Conservation (phyloP, 192 early-diverging fungal species). For the Ambispora gerdemannii region DNA sequence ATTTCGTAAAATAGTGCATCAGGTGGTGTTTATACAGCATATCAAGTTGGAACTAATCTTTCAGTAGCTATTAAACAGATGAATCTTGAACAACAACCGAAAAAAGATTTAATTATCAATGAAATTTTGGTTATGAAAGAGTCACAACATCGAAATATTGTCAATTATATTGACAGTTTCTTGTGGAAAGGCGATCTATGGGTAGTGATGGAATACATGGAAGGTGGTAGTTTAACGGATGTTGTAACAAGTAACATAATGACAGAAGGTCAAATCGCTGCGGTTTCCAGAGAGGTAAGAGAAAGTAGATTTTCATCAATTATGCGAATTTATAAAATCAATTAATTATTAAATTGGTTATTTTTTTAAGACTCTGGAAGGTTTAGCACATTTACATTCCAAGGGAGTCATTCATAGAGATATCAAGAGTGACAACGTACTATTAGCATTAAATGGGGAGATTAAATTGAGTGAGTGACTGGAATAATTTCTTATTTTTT, state of each 20-base stretch:
- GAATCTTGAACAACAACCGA: slow-evolving; percentile 92
- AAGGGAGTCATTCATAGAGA: slow-evolving; percentile 80
- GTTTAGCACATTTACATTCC: slow-evolving; percentile 69
- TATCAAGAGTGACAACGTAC: slow-evolving; percentile 84
- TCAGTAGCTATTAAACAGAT: slow-evolving; percentile 96
- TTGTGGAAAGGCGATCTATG: slow-evolving; percentile 75
- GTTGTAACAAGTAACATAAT: slow-evolving; percentile 74
- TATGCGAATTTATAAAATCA: not conserved
- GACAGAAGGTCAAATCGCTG: slow-evolving; percentile 78
- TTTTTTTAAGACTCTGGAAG: slow-evolving; percentile 56
- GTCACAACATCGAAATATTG: slow-evolving; percentile 76
- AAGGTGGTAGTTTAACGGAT: slow-evolving; percentile 83
- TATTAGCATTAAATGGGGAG: slow-evolving; percentile 61
- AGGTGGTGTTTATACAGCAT: slow-evolving; percentile 88
- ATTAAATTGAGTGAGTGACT: slow-evolving; percentile 65
- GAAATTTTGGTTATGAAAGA: slow-evolving; percentile 89
- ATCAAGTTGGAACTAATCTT: slow-evolving; percentile 58
- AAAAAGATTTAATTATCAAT: slow-evolving; percentile 95
- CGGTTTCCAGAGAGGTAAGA: slow-evolving; percentile 66
- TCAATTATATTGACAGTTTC: slow-evolving; percentile 80
- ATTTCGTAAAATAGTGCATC: slow-evolving; percentile 65
- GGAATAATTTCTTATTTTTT: not conserved
- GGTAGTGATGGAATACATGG: slow-evolving; percentile 94
- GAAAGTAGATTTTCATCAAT: slow-evolving; percentile 22
- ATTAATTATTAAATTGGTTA: not conserved